phyloP scores from a whole-genome alignment of 176 grass and related monocot genomes.

The Ananas comosus region DNA sequence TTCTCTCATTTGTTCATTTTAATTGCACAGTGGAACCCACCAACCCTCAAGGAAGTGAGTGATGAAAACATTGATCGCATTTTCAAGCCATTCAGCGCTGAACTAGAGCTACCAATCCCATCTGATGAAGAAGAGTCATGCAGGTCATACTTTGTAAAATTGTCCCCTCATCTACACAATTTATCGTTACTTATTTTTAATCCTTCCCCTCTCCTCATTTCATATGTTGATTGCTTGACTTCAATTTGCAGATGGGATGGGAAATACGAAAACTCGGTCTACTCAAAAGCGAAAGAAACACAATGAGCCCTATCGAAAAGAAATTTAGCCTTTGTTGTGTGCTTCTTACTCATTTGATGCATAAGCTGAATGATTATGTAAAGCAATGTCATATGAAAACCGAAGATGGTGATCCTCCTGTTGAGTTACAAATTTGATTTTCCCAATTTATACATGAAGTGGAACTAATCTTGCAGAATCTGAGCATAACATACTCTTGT shows the following conservation, averaged over 20 bases:
- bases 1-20: not conserved
- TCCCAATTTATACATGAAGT: too few relatives aligned
- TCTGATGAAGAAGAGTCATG: constrained; percentile 56
- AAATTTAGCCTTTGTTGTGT: too few relatives aligned
- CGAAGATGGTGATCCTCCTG: too few relatives aligned
- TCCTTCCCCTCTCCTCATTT: not conserved
- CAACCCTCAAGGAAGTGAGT: constrained; percentile 54
- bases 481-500: too few relatives aligned
- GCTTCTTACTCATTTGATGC: too few relatives aligned
- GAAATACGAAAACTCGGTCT: constrained; percentile 65
- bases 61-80: constrained; percentile 46
- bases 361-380: too few relatives aligned
- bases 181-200: constrained; percentile 3
- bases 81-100: constrained; percentile 59
- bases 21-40: constrained; percentile 59
- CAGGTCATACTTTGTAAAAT: constrained; percentile 30
- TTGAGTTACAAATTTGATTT: too few relatives aligned
- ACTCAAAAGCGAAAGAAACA: constrained; percentile 12
- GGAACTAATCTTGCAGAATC: too few relatives aligned
- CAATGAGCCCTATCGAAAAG: not conserved
- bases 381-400: too few relatives aligned
- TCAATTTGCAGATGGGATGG: constrained; percentile 60
- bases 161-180: not conserved
- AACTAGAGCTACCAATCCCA: constrained; percentile 64
- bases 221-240: constrained; percentile 8